Evolutionary conservation across 2,329 filamentous ascomycete species (phyloP).

Genomic region (Coleophoma eucalyptorum): DNA sequence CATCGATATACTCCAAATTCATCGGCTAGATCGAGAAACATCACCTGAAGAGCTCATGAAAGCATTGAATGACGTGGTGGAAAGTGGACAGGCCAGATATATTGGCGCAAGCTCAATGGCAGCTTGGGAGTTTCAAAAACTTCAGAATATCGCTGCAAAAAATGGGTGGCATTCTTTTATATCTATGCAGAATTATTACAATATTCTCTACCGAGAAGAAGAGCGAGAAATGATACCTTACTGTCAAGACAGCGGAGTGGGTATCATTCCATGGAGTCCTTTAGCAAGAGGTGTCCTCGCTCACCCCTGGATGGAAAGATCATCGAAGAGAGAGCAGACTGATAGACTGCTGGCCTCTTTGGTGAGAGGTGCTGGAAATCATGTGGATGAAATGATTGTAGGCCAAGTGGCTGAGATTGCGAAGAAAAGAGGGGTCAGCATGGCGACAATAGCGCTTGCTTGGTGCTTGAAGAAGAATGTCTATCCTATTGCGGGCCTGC

Average conservation of each 20-base stretch:
- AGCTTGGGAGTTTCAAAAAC: constrained; percentile 41
- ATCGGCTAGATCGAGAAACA: constrained; percentile 48
- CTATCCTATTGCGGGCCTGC: constrained; percentile 49
- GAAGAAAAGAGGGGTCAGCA: constrained; percentile 50
- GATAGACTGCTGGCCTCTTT: neutral
- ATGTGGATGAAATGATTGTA: constrained; percentile 47
- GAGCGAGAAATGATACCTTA: constrained; percentile 40
- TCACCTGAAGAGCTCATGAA: constrained; percentile 57
- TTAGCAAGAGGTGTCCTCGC: constrained; percentile 28
- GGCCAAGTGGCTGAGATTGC: constrained; percentile 51
- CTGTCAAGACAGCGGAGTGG: constrained; percentile 38
- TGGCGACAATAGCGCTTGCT: constrained; percentile 53
- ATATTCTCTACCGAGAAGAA: constrained; percentile 54
- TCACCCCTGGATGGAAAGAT: constrained; percentile 11
- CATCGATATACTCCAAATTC: no score
- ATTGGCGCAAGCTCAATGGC: constrained; percentile 46
- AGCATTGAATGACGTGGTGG: constrained; percentile 54
- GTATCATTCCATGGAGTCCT: constrained; percentile 35
- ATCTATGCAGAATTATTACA: constrained; percentile 54
- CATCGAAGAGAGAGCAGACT: neutral
- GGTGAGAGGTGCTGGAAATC: constrained; percentile 18
- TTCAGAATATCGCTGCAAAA: constrained; percentile 48
- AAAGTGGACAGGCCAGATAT: constrained; percentile 52
- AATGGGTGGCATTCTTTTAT: constrained; percentile 53
- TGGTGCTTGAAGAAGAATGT: constrained; percentile 44